Conservation (phyloP, 2,329 filamentous ascomycete genomes). For the Alternaria solani region DNA sequence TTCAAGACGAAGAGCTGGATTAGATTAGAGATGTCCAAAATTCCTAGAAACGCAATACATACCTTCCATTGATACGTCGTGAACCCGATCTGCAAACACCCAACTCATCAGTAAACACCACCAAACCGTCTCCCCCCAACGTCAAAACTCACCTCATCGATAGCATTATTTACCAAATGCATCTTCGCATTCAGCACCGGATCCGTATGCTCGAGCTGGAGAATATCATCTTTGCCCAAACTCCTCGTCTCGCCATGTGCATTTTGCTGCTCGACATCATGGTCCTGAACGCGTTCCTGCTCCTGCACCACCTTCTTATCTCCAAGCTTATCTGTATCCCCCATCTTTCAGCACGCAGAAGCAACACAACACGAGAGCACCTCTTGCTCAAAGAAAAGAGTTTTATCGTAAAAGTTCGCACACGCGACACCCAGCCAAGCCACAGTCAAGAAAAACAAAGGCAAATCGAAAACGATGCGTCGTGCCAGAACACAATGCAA, state of each 20-base stretch:
- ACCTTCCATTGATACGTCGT: constrained; percentile 52
- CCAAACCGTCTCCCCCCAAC: constrained; percentile 52
- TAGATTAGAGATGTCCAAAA: not conserved
- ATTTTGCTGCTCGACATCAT: constrained; percentile 13
- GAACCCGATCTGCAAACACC: constrained; percentile 10
- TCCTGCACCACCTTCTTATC: constrained; percentile 13
- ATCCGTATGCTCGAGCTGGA: constrained; percentile 66
- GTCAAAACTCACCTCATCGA: constrained; percentile 14
- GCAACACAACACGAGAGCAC: too few relatives aligned
- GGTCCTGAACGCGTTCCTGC: constrained; percentile 15
- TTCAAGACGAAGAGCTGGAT: constrained; percentile 63
- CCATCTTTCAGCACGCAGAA: not conserved
- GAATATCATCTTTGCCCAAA: constrained; percentile 58
- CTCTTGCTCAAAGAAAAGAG: too few relatives aligned
- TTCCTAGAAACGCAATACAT: constrained; percentile 38
- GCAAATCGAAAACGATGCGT: not conserved
- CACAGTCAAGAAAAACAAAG: too few relatives aligned
- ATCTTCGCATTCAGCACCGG: constrained; percentile 71
- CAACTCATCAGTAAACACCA: not conserved
- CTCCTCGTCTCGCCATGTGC: constrained; percentile 18
- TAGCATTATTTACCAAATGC: constrained; percentile 70
- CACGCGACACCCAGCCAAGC: constrained; percentile 7
- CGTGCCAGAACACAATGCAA: not conserved
- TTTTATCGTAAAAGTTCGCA: not conserved
- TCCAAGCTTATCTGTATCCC: not conserved